Evolutionary conservation across 768 basidiomycete genomes (phyloP).

Genomic region (Termitomyces sp.): DNA sequence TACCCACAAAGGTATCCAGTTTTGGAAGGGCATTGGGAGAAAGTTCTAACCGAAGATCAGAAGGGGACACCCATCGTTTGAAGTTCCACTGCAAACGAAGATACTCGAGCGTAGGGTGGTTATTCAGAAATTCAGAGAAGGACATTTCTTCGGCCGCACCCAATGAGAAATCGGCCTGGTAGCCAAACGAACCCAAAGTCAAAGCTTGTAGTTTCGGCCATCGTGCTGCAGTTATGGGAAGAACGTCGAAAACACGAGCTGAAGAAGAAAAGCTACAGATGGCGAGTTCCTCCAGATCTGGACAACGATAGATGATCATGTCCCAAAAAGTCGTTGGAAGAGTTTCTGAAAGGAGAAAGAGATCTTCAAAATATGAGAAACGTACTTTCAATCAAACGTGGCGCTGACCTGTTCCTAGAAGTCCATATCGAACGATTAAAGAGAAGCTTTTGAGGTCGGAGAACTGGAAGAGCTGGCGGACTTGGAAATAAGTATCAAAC

Average conservation of each 20-base stretch:
- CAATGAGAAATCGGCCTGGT: constrained; percentile 40
- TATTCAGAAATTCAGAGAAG: constrained; percentile 34
- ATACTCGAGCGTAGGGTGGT: constrained; percentile 35
- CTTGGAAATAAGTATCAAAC: background rate
- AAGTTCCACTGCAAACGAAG: constrained; percentile 50
- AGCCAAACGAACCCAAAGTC: constrained; percentile 49
- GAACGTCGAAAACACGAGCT: constrained; percentile 40
- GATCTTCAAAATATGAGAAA: constrained; percentile 20
- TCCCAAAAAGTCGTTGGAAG: constrained; percentile 43
- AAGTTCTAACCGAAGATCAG: constrained; percentile 30
- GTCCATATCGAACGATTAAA: constrained; percentile 42
- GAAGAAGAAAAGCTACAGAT: constrained; percentile 49
- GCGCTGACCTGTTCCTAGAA: constrained; percentile 32
- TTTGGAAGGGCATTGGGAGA: constrained; percentile 25
- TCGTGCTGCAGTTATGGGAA: constrained; percentile 32
- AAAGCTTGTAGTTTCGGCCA: constrained; percentile 41
- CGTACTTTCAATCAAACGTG: background rate
- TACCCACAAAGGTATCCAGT: constrained; percentile 41
- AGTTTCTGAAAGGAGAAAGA: constrained; percentile 34
- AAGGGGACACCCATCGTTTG: constrained; percentile 46
- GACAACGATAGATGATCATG: constrained; percentile 44
- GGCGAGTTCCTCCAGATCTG: constrained; percentile 45
- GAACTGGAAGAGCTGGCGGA: constrained; percentile 39
- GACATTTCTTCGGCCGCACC: constrained; percentile 26
- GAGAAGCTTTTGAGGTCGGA: constrained; percentile 41